phyloP scores from a whole-genome alignment of 257 asterid species.

The Solanum chmielewskii region DNA sequence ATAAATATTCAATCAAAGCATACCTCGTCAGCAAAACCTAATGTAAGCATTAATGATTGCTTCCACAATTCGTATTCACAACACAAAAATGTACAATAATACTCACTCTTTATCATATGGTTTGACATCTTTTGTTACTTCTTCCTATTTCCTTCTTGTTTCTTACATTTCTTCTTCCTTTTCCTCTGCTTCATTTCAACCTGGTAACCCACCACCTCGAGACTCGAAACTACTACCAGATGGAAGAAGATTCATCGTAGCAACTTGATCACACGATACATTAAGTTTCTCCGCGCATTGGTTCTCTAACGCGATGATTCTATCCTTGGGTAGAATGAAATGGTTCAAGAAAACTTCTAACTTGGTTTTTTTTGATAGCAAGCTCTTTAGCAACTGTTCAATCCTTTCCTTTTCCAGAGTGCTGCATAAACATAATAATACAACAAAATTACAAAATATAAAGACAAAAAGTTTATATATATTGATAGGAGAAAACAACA shows the following conservation, averaged over 20 bases:
- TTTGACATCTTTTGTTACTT: neutral
- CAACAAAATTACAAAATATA: neutral
- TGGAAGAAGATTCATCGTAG: neutral
- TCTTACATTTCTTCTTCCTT: slow-evolving; percentile 5
- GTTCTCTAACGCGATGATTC: neutral
- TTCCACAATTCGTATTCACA: neutral
- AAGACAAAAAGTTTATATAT: neutral
- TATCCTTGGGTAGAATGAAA: neutral
- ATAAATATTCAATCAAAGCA: neutral
- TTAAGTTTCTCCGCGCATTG: neutral
- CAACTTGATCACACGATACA: neutral
- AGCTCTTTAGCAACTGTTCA: slow-evolving; percentile 1
- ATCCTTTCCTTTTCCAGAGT: neutral
- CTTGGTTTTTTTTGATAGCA: neutral
- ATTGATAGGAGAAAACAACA: neutral
- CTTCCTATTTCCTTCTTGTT: neutral
- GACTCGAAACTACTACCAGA: neutral
- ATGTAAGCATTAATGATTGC: neutral
- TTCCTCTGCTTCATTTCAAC: neutral
- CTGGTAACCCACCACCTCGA: neutral
- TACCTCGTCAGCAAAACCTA: neutral
- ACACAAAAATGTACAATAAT: neutral
- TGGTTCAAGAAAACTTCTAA: neutral
- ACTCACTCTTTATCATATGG: neutral
- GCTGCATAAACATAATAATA: neutral